Evolutionary conservation across 768 basidiomycete species (phyloP).

Genomic region (Boletus bicolor): DNA sequence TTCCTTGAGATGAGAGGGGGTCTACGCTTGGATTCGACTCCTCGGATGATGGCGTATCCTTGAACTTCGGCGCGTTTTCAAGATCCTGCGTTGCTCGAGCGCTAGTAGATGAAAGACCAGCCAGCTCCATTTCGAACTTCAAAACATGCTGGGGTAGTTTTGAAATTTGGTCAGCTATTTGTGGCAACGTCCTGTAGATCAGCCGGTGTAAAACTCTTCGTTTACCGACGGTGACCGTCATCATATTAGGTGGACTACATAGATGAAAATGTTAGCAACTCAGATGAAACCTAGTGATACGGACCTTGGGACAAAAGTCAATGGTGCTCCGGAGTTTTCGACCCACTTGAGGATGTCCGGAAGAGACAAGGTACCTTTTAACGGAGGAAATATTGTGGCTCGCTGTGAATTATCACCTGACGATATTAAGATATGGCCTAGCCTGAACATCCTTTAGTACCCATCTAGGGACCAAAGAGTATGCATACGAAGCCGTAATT

Average conservation of each 20-base stretch:
- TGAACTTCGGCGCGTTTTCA: not conserved
- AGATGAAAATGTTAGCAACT: not conserved
- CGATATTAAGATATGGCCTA: conserved; percentile 59
- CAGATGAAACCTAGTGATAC: not conserved
- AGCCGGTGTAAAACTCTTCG: conserved; percentile 45
- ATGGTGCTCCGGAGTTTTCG: conserved; percentile 27
- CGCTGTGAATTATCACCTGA: conserved; percentile 34
- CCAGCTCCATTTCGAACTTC: conserved; percentile 40
- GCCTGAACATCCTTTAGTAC: conserved; percentile 33
- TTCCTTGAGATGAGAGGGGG: not conserved
- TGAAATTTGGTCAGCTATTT: conserved; percentile 3
- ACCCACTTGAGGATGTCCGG: conserved; percentile 47
- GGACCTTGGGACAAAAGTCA: conserved; percentile 55
- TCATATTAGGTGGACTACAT: conserved; percentile 38
- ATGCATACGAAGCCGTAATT: conserved; percentile 41
- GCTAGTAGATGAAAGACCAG: not conserved
- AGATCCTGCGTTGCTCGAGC: not conserved
- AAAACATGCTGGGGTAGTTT: conserved; percentile 26
- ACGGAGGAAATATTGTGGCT: conserved; percentile 44
- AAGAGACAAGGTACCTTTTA: conserved; percentile 41
- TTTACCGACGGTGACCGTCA: conserved; percentile 28
- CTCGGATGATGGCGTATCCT: not conserved
- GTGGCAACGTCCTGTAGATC: conserved; percentile 41
- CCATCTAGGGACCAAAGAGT: not conserved
- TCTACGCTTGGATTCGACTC: not conserved